phyloP scores from a whole-genome alignment of 2,329 filamentous ascomycete genomes.

The Alternaria dauci region DNA sequence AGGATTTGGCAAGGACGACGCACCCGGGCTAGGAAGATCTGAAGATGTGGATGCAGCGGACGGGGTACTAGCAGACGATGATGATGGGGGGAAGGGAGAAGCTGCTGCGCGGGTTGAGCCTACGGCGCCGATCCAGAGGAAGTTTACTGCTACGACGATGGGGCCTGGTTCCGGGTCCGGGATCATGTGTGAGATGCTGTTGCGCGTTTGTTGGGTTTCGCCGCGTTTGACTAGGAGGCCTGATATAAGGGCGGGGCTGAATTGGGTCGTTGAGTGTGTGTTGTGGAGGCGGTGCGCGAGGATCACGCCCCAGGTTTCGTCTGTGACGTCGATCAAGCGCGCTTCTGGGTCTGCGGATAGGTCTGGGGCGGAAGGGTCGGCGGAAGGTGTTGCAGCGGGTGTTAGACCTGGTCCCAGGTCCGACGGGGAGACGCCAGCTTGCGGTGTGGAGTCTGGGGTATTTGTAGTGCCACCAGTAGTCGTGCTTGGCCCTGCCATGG shows the following conservation, averaged over 20 bases:
- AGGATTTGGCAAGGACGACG: conserved; percentile 7
- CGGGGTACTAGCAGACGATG: neutral
- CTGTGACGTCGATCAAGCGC: conserved; percentile 74
- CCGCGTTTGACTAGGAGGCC: conserved; percentile 57
- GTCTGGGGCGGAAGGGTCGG: conserved; percentile 55
- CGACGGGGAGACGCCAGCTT: conserved; percentile 43
- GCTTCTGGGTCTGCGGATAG: conserved; percentile 66
- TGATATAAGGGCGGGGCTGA: conserved; percentile 51
- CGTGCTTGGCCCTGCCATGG: conserved; percentile 26
- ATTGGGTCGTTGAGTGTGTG: conserved; percentile 45
- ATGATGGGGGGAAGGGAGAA: conserved; percentile 32
- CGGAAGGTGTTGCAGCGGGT: conserved; percentile 71
- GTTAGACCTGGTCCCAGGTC: conserved; percentile 59
- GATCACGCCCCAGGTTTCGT: conserved; percentile 79
- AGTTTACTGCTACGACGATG: conserved; percentile 52
- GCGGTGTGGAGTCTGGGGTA: conserved; percentile 45
- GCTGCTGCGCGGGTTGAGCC: conserved; percentile 45
- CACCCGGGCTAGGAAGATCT: conserved; percentile 36
- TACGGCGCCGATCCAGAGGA: conserved; percentile 57
- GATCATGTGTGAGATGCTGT: conserved; percentile 23
- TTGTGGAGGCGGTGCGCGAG: conserved; percentile 65
- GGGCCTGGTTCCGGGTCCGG: conserved; percentile 41
- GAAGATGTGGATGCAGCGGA: conserved; percentile 10
- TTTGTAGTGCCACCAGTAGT: conserved; percentile 26
- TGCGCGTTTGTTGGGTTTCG: conserved; percentile 20